Evolutionary conservation across 78 protist genomes (phyloP).

Genomic region (Isochrysis galbana): DNA sequence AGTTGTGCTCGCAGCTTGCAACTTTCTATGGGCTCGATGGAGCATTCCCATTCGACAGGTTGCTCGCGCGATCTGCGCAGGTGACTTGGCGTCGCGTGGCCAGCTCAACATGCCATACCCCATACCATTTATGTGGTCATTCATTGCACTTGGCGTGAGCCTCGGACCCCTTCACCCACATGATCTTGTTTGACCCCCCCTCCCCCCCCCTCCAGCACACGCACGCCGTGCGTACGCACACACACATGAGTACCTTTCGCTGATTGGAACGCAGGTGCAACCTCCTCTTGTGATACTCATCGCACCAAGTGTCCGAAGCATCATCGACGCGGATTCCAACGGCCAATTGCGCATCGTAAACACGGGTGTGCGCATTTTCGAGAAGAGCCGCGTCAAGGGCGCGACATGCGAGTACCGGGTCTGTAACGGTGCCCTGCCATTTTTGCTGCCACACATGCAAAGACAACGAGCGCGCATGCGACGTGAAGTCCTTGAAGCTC

Average conservation of each 20-base stretch:
- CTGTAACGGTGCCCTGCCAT: background rate
- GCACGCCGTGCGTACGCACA: too few species aligned
- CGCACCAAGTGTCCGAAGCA: background rate
- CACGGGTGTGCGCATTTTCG: slow-evolving; percentile 1
- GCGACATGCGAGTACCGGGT: background rate
- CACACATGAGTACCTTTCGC: too few species aligned
- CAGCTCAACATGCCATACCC: too few species aligned
- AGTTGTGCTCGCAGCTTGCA: too few species aligned
- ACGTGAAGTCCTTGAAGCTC: too few species aligned
- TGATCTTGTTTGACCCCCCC: background rate
- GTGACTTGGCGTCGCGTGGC: too few species aligned
- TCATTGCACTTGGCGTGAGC: background rate
- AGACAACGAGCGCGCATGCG: too few species aligned
- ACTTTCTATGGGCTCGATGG: too few species aligned
- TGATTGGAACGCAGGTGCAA: background rate
- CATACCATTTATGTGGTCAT: too few species aligned
- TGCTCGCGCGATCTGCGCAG: too few species aligned
- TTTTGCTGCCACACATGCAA: background rate
- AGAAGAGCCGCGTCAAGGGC: background rate
- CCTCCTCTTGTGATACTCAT: background rate
- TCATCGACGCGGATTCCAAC: background rate
- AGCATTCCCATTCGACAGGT: too few species aligned
- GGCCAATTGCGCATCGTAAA: background rate
- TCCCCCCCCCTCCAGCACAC: background rate
- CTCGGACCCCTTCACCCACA: background rate